Base-by-base conservation (phyloP, 768 basidiomycete genomes). In the Sporobolomyces pararoseus region DNA sequence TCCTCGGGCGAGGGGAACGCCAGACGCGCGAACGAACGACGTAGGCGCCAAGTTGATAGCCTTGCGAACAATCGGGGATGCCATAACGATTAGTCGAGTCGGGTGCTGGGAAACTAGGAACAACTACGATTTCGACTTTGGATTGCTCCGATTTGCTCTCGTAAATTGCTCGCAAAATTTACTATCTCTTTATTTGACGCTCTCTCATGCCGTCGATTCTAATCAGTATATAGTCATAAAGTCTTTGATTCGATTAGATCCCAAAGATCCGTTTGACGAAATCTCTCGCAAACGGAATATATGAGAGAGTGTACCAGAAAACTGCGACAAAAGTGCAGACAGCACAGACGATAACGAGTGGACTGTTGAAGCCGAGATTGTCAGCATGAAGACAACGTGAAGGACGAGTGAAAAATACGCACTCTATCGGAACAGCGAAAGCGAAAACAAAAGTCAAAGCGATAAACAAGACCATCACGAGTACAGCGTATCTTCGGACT, bases 21-120 rank as follows among this genome's bases (percentile, higher is more conserved):
- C 94, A 39, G 85, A 86, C 51, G 92, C 84, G 66, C 90, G 85
- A 9, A 86, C 83, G 77, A 89, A 86, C 73, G 90, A 86, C 39
- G 91, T 90, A 66, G 92, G 90, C 39, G 88, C 80, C 72, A 95
- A 82, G 80, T 86, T 90, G 77, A 91, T 82, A 72, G 88, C 88
- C 82, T 87, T 91, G 66, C 69, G 65, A 23, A 63, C 39, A 39
- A 67, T 55, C 61, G 59, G 62, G n/a, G 67, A 52, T 46, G 52
- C 60, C 67, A 68, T 68, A 0, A 34, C 25, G 66, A 46, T 29
- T 7, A 25, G 54, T 27, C 32, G 23, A 17, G 37, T 34, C 19
- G 50, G 0, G 44, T 5, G 44, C 14, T 25, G 61, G n/a, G n/a
- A n/a, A n/a, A n/a, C n/a, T n/a, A n/a, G n/a, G n/a, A n/a, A n/a